Evolutionary conservation across 1,284 basidiomycete genomes (phyloP).

Genomic region (Cutaneotrichosporon mucoides): DNA sequence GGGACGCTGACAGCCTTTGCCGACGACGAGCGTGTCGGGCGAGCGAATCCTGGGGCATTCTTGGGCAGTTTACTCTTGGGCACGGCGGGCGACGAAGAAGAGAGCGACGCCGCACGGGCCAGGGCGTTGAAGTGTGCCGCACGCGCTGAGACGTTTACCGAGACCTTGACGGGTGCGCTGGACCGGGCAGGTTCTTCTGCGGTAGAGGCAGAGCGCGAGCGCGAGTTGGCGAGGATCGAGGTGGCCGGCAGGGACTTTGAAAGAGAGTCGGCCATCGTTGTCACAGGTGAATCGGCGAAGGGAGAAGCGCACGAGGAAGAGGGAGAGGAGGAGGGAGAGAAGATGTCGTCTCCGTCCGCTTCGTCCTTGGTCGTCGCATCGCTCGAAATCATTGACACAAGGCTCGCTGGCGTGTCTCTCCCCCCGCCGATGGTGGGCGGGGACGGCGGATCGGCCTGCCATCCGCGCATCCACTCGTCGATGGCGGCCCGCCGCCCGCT

Average conservation of each 20-base stretch:
- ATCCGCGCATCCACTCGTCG: constrained; percentile 2
- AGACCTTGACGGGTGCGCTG: neutral
- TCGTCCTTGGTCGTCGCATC: no score
- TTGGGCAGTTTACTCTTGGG: neutral
- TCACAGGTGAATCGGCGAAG: no score
- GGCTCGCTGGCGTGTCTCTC: neutral
- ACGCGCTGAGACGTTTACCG: neutral
- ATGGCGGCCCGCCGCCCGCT: neutral
- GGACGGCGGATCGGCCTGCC: no score
- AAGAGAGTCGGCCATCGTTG: no score
- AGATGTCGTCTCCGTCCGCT: no score
- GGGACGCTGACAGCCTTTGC: neutral
- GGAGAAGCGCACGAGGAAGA: no score
- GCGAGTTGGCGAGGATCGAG: no score
- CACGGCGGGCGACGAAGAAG: neutral
- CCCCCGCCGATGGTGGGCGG: no score
- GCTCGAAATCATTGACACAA: neutral
- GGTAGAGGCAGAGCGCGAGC: no score
- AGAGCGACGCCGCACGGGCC: neutral
- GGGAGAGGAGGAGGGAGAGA: no score
- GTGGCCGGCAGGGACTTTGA: no score
- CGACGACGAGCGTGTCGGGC: neutral
- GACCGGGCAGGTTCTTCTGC: neutral
- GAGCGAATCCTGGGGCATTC: neutral
- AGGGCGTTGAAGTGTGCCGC: constrained; percentile 1